Evolutionary conservation across 169 alveolate genomes (phyloP).

Genomic region (Amoebophrya sp.): DNA sequence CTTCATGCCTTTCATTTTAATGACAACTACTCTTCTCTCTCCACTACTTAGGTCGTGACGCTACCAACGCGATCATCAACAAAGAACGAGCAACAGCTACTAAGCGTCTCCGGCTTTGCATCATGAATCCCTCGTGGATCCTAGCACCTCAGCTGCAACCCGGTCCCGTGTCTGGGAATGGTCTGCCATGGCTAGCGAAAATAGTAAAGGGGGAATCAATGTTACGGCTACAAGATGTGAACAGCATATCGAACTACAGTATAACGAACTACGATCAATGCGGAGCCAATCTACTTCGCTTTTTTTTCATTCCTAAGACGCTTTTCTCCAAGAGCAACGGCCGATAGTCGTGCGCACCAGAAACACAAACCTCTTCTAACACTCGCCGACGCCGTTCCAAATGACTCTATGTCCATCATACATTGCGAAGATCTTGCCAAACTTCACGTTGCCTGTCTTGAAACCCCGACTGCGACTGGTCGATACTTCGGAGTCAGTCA

Average conservation of each 20-base stretch:
- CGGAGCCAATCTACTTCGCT: no score
- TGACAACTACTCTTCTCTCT: no score
- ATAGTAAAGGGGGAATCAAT: neutral
- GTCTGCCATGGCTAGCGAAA: slow-evolving; percentile 1
- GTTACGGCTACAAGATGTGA: no score
- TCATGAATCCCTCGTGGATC: slow-evolving; percentile 1
- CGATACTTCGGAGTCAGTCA: neutral
- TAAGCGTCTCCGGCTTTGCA: neutral
- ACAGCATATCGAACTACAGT: no score
- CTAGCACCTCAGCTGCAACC: slow-evolving; percentile 9
- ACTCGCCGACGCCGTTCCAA: no score
- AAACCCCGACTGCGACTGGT: neutral
- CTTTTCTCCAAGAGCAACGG: no score
- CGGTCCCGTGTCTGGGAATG: neutral
- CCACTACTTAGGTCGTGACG: slow-evolving; percentile 8
- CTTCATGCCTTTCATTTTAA: no score
- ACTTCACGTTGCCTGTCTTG: neutral
- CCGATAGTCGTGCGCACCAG: no score
- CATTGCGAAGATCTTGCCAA: neutral
- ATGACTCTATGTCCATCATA: neutral
- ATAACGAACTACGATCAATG: no score
- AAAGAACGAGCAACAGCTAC: neutral
- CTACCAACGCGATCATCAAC: neutral
- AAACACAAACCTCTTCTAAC: no score
- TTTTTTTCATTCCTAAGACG: no score